Base-by-base conservation (phyloP, 2,329 filamentous ascomycete species). In the Kalmusia sp. region DNA sequence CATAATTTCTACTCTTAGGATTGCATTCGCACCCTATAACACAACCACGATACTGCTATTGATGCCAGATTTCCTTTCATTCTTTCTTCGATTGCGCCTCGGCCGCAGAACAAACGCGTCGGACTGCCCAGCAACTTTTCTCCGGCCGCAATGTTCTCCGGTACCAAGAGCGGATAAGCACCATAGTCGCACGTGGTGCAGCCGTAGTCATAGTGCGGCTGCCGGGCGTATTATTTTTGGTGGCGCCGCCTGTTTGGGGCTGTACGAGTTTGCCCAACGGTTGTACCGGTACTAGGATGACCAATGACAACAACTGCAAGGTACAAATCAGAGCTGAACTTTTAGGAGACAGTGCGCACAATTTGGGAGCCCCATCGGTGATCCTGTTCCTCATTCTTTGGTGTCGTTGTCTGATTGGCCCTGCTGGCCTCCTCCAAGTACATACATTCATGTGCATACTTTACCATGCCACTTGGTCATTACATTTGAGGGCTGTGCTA, bases 51-150 rank as follows among this genome's bases (percentile, higher is more conserved):
- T 33, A 7, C 17, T 6, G 8, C 25, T 33, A 31, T 51, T 37
- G 33, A 46, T 40, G 47, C 41, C 41, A 55, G 43, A 37, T 54
- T 19, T 35, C 17, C 25, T 37, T 49, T 48, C 21, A 27, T 49
- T 38, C 49, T 38, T 37, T 35, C 25, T 30, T 34, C 28, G n/a
- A n/a, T n/a, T 6, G 30, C 33, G 21, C 38, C 19, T 49, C 27
- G 38, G 46, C 22, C 45, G 40, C 25, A 12, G 14, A 41, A 27
- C 33, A 40, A 33, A 27, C 27, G 34, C 43, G 25, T 43, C 50
- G 50, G 43, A 52, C 28, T 24, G 28, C 17, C 25, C 49, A 51
- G 27, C 21, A 30, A 8, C 15, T 27, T 17, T 24, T 30, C 17
- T 28, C 33, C 49, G 49, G 31, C 34, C 31, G 6, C 39, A 17